Base-by-base conservation (phyloP, 23 red algal species). In the Agarophyton chilense region DNA sequence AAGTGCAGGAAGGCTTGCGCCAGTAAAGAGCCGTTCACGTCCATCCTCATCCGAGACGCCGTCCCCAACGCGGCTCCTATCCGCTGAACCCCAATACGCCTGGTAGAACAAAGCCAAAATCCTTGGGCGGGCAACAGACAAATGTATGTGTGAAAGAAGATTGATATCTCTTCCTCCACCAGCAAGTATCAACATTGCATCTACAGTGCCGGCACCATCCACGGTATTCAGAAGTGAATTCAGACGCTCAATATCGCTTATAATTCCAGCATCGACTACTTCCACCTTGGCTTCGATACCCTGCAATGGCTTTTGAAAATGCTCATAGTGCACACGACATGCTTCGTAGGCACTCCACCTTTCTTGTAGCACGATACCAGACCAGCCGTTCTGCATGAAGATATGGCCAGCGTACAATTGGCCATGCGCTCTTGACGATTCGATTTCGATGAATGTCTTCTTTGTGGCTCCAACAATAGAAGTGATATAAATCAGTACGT, bases 51-150 rank as follows among this genome's bases (percentile, higher is more conserved):
- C 73, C 25, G 28, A 8, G 25, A 36, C 73, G 10, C 44, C 73
- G 22, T 45, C 73, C 10, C 73, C 73, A 1, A 54, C 32, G 8
- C 73, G 73, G 31, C 46, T 54, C 6, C 73, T 35, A 43, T 78
- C 73, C 13, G 36, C 6, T 21, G 34, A 13, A 25, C 73, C 73
- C 73, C 73, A 78, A 54, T 54, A 78, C 1, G 44, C 73, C 34
- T 78, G 73, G 25, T 54, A 78, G 73, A 78, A 78, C 44, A 78
- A 19, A 10, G 73, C 44, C 32, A 78, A 6, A 45, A 78, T 51
- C 31, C 73, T 51, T 2, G 73, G 73, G 14, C 73, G 73, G 18
- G 51, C 51, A 9, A 13, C 25, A 35, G 40, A 55, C 22, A 26
- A 54, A 1, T 35, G 31, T 19, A 78, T 51, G 33, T 24, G 12